These are phyloP conservation scores for Fallopia convolvulus DNA, from an alignment of 148 eudicot genomes.

Conservation along the genomic window DNA sequence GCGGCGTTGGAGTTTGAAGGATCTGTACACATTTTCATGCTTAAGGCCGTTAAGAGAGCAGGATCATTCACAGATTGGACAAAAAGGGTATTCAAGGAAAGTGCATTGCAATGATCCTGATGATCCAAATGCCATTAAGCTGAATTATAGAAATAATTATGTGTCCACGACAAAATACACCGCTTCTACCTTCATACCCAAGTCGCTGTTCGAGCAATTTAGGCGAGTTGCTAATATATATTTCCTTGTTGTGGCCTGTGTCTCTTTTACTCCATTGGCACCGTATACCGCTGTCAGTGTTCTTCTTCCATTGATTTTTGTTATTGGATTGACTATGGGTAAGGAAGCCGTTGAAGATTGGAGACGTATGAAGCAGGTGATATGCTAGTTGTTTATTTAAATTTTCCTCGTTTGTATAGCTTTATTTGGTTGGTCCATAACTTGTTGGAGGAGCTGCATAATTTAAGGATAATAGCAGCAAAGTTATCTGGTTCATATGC, in stretches of 20 bases:
- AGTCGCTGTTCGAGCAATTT: constrained; percentile 12
- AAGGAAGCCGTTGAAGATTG: constrained; percentile 13
- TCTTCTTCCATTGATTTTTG: constrained; percentile 4
- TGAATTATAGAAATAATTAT: background rate
- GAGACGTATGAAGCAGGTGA: constrained; percentile 12
- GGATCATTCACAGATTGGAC: constrained; percentile 10
- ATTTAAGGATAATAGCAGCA: background rate
- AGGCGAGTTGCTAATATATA: constrained; percentile 13
- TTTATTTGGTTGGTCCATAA: background rate
- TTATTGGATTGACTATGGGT: constrained; percentile 9
- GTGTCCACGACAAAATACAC: constrained; percentile 13
- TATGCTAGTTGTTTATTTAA: background rate
- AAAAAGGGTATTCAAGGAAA: constrained; percentile 5
- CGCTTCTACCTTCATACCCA: constrained; percentile 7
- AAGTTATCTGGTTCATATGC: background rate
- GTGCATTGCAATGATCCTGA: constrained; percentile 16
- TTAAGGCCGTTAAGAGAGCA: background rate
- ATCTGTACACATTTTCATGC: constrained; percentile 1
- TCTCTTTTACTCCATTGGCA: constrained; percentile 12
- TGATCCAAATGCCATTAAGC: constrained; percentile 1
- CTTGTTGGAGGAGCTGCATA: background rate
- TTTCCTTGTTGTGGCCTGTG: constrained; percentile 13
- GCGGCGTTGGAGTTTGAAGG: background rate
- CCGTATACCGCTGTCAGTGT: constrained; percentile 13
- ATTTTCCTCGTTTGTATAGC: background rate